Evolutionary conservation across 768 basidiomycete genomes (phyloP), one percentile per base, ranked within the genome.

Genomic region (Leccinellum rugosiceps): DNA sequence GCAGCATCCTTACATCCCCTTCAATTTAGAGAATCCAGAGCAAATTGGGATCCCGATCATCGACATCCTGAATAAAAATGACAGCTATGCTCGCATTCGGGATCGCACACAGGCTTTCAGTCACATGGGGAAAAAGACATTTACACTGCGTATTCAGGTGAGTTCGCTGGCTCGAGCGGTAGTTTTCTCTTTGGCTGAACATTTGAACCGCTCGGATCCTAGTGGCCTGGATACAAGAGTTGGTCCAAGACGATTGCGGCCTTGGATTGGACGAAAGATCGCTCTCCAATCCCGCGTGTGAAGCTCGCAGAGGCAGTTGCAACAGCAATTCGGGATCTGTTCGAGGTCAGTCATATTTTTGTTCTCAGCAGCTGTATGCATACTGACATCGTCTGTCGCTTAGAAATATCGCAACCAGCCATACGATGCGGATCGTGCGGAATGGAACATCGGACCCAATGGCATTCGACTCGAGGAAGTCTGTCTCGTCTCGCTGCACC

Each of bases 151-250:
- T 43, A 74, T 90, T 23, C 84, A 85, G 77, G 88, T 89, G 57
- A 68, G 81, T 58, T 46, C 30, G 2, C 13, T 19, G 38, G 53
- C 43, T 49, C 35, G 28, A 48, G 4, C 13, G 5, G 9, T 45
- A 19, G 3, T 21, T 13, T 51, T 17, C 1, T 14, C 28, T 55
- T 51, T 52, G 35, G 49, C 53, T 59, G 17, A 60, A 38, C 7
- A 6, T 53, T 43, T 50, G 34, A 17, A 30, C 28, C 7, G 14
- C n/a, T 2, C 19, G 41, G 49, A 52, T 28, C 55, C 41, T 62
- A 90, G 88, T 92, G 89, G 89, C 88, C 88, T 17, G 89, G 89
- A 4, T 91, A 91, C 65, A 75, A 79, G 52, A 80, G 81, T 56
- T 90, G 85, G 85, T 83, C 82, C 61, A 79, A 87, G 58, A 88